phyloP scores from a whole-genome alignment of 176 grass and related monocot species.

The Rhynchospora pubera region DNA sequence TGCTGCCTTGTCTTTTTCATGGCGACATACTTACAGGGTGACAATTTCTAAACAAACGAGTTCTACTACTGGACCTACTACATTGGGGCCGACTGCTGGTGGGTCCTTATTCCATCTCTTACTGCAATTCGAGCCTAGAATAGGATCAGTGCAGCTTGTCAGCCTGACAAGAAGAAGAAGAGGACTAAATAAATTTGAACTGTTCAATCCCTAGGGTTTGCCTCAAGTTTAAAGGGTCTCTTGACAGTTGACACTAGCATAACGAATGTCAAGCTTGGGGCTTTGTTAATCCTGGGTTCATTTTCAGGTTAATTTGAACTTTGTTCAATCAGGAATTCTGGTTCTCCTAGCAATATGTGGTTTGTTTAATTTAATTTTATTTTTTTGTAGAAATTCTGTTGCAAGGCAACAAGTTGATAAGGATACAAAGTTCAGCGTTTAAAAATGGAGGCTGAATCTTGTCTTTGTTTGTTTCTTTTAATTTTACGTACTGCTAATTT shows the following conservation, averaged over 20 bases:
- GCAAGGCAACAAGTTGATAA: too few relatives aligned
- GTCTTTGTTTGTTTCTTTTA: too few relatives aligned
- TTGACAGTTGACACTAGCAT: too few relatives aligned
- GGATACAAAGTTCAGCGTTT: too few relatives aligned
- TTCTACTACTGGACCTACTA: constrained; percentile 85
- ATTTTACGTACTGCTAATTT: too few relatives aligned
- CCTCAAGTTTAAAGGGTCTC: too few relatives aligned
- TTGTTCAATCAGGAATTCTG: background rate
- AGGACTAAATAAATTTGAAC: too few relatives aligned
- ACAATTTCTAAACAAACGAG: constrained; percentile 53
- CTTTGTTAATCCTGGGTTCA: background rate
- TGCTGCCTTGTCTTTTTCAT: constrained; percentile 75
- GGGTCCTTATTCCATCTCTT: constrained; percentile 61
- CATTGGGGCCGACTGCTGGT: constrained; percentile 53
- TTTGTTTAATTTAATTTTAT: background rate
- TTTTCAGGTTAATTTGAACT: background rate
- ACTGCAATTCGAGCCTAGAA: constrained; percentile 61
- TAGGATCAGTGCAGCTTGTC: constrained; percentile 46
- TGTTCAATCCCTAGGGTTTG: too few relatives aligned
- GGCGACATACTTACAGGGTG: constrained; percentile 64
- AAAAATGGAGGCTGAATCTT: too few relatives aligned
- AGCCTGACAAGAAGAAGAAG: too few relatives aligned
- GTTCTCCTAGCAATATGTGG: background rate
- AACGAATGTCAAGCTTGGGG: background rate
- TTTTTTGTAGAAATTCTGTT: too few relatives aligned